Conservation (phyloP, 2,329 filamentous ascomycete species). For the Furcasterigmium sp. region DNA sequence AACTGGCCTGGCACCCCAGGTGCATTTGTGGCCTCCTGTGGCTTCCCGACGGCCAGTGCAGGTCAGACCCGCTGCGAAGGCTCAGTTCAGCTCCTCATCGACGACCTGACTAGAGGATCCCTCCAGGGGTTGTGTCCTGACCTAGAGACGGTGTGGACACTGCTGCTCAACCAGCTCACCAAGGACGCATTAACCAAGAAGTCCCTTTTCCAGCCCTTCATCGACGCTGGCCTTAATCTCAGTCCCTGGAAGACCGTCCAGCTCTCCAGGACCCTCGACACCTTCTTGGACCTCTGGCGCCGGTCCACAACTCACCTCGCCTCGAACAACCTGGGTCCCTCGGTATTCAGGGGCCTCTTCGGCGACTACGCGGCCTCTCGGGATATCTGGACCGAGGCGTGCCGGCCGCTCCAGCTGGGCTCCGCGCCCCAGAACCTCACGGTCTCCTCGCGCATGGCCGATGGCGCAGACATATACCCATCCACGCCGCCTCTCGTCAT, state of each 20-base stretch:
- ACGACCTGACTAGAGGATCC: slow-evolving; percentile 27
- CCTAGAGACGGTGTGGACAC: slow-evolving; percentile 23
- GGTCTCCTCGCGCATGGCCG: slow-evolving; percentile 24
- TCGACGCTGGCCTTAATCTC: slow-evolving; percentile 3
- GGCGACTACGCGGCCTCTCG: slow-evolving; percentile 21
- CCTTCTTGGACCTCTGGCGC: slow-evolving; percentile 11
- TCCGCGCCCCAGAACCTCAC: slow-evolving; percentile 25
- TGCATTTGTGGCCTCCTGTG: slow-evolving; percentile 22
- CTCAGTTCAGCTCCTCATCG: slow-evolving; percentile 23
- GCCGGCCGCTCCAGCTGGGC: slow-evolving; percentile 23
- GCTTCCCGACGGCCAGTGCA: slow-evolving; percentile 26
- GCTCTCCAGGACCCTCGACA: slow-evolving; percentile 2
- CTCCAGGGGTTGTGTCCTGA: slow-evolving; percentile 29
- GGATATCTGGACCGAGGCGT: slow-evolving; percentile 25
- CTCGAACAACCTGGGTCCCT: slow-evolving; percentile 14
- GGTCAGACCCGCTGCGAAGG: slow-evolving; percentile 21
- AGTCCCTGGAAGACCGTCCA: neutral
- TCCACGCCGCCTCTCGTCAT: slow-evolving; percentile 11
- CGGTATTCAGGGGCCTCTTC: slow-evolving; percentile 23
- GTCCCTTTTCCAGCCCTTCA: slow-evolving; percentile 5
- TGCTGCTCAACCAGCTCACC: slow-evolving; percentile 21
- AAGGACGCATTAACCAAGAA: slow-evolving; percentile 11
- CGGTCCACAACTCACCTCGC: slow-evolving; percentile 22
- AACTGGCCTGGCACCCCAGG: neutral
- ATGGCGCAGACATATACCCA: slow-evolving; percentile 14